Evolutionary conservation across 139 green algal genomes (phyloP).

Genomic region (Picochlorum costavermella): DNA sequence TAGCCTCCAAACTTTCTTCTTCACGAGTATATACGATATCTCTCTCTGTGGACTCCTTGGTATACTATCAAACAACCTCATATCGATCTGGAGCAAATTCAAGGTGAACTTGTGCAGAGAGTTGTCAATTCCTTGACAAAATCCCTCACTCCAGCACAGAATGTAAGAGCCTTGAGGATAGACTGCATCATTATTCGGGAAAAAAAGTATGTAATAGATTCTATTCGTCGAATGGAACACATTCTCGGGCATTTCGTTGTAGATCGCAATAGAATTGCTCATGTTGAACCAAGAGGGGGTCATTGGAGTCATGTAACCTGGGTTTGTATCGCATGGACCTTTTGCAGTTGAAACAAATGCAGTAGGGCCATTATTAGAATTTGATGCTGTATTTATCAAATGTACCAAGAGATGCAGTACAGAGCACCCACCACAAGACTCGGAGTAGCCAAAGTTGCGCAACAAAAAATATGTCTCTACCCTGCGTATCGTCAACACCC

Average conservation of each 20-base stretch:
- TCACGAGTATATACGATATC: slow-evolving; percentile 3
- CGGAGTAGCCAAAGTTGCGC: not conserved
- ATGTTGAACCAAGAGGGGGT: slow-evolving; percentile 4
- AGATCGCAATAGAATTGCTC: slow-evolving; percentile 8
- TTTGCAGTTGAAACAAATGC: not conserved
- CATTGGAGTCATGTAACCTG: slow-evolving; percentile 6
- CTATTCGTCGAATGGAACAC: not conserved
- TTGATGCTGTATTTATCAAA: slow-evolving; percentile 1
- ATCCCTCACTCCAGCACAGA: slow-evolving; percentile 3
- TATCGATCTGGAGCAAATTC: not conserved
- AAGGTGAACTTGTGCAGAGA: slow-evolving; percentile 3
- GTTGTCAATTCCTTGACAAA: slow-evolving; percentile 9
- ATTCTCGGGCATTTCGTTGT: slow-evolving; percentile 7
- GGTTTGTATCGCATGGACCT: slow-evolving; percentile 1
- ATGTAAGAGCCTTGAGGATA: not conserved
- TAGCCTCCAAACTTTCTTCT: not conserved
- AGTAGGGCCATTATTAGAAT: not conserved
- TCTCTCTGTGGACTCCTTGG: not conserved
- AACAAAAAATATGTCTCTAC: not conserved
- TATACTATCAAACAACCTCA: slow-evolving; percentile 2
- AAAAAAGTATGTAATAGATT: not conserved
- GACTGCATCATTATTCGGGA: not conserved
- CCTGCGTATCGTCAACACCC: no score
- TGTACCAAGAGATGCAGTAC: slow-evolving; percentile 6
- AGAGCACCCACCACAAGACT: slow-evolving; percentile 7